Conservation (phyloP, 192 early-diverging fungal genomes). For the Phlyctochytrium planicorne region DNA sequence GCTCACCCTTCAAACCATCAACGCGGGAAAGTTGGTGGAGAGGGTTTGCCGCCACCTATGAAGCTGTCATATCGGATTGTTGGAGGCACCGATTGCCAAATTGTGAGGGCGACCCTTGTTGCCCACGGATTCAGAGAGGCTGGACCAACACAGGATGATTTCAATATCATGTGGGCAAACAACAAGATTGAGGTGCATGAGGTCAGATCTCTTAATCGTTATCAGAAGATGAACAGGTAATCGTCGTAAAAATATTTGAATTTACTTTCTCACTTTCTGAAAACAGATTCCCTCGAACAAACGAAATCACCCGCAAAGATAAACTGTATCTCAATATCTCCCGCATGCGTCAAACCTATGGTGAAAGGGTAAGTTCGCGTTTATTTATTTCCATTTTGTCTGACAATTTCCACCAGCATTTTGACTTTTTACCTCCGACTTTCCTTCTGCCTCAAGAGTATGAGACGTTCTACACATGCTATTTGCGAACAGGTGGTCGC, state of each 20-base stretch:
- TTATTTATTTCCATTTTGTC: background rate
- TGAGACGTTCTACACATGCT: slow-evolving; percentile 19
- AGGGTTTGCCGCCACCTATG: background rate
- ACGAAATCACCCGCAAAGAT: slow-evolving; percentile 27
- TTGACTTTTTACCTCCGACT: slow-evolving; percentile 24
- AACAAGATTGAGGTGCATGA: slow-evolving; percentile 17
- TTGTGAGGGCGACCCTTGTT: slow-evolving; percentile 9
- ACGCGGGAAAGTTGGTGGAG: too few species aligned
- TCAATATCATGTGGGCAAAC: slow-evolving; percentile 15
- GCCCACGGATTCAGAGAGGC: slow-evolving; percentile 14
- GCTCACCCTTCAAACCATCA: background rate
- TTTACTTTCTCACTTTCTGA: too few species aligned
- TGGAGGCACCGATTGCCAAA: slow-evolving; percentile 4
- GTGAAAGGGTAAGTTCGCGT: slow-evolving; percentile 18
- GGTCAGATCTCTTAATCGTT: slow-evolving; percentile 5
- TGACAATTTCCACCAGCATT: slow-evolving; percentile 20
- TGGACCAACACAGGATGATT: slow-evolving; percentile 3
- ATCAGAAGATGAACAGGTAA: slow-evolving; percentile 21
- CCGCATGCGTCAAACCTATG: slow-evolving; percentile 19
- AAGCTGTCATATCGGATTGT: slow-evolving; percentile 4
- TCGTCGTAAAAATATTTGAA: too few species aligned
- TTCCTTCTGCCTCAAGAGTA: slow-evolving; percentile 30
- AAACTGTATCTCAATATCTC: slow-evolving; percentile 23
- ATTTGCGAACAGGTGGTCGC: slow-evolving; percentile 17
- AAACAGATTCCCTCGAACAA: slow-evolving; percentile 22